Percentiles rank a stretch among this genome's conserved stretches.
Conservation (phyloP, 2,329 filamentous ascomycete species). For the Gliomastix tumulicola region DNA sequence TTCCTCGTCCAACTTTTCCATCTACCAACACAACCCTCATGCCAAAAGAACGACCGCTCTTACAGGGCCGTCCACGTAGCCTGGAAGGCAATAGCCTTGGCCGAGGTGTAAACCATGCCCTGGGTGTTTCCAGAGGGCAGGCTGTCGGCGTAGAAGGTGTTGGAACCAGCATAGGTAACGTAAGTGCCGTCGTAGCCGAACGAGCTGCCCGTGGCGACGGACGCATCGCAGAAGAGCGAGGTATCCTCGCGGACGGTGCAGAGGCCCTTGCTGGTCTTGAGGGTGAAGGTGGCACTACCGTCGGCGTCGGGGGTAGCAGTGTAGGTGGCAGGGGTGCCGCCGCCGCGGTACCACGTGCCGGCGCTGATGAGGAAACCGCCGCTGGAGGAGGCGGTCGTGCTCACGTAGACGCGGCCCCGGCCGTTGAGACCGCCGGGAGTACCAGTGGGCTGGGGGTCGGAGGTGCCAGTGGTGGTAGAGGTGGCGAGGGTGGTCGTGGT, state of each 20-base stretch:
- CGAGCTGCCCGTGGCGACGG: conserved; percentile 5
- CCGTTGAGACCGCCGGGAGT: conserved; percentile 6
- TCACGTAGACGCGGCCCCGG: conserved; percentile 8
- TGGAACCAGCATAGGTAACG: conserved; percentile 11
- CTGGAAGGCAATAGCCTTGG: conserved; percentile 11
- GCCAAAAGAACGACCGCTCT: no score
- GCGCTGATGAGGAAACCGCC: conserved; percentile 14
- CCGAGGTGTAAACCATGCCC: conserved; percentile 12
- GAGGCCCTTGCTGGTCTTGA: conserved; percentile 14
- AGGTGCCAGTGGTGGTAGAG: conserved; percentile 3
- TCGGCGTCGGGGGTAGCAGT: conserved; percentile 12
- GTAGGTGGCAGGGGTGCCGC: conserved; percentile 16
- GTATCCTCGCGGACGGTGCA: conserved; percentile 10
- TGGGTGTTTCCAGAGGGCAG: conserved; percentile 13
- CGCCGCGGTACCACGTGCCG: conserved; percentile 15
- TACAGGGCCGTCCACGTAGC: conserved; percentile 11
- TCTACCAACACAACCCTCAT: no score
- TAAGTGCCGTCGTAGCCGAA: conserved; percentile 16
- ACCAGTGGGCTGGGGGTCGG: conserved; percentile 2
- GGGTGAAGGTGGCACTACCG: conserved; percentile 9
- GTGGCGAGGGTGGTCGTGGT: conserved; percentile 3
- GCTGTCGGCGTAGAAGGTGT: conserved; percentile 11
- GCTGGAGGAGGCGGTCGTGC: conserved; percentile 2
- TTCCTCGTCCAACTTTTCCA: no score
- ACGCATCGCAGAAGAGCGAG: conserved; percentile 9